phyloP scores from a whole-genome alignment of 176 grass and related monocot genomes.

The Oryza australiensis region DNA sequence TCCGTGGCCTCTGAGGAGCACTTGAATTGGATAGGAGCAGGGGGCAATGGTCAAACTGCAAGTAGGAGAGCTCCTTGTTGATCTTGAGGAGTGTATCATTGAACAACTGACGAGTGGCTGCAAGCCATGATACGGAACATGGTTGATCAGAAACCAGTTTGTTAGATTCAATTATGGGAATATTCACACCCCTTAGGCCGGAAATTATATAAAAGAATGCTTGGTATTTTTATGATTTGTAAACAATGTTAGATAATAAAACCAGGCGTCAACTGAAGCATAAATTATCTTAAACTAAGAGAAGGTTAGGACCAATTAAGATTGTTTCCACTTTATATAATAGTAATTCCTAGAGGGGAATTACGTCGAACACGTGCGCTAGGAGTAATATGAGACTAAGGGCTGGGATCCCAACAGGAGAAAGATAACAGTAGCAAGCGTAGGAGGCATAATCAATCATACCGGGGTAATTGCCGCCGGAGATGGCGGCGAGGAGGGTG shows the following conservation, averaged over 20 bases:
- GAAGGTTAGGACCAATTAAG: background rate
- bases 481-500: conserved; percentile 53
- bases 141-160: background rate
- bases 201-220: background rate
- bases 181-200: background rate
- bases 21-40: too few species aligned
- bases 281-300: background rate
- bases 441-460: background rate
- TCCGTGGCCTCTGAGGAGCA: too few species aligned
- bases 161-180: background rate
- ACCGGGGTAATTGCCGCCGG: conserved; percentile 66
- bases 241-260: background rate
- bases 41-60: too few species aligned
- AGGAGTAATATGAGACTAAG: background rate
- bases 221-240: background rate
- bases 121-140: conserved; percentile 23
- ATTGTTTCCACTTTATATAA: background rate
- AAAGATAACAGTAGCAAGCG: background rate
- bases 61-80: conserved; percentile 70
- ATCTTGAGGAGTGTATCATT: conserved; percentile 72
- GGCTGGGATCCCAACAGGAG: background rate
- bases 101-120: conserved; percentile 57
- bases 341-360: background rate
- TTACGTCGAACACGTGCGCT: conserved; percentile 30
- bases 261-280: background rate